Conservation (phyloP, 2,329 filamentous ascomycete species). For the Shiraia sp. region DNA sequence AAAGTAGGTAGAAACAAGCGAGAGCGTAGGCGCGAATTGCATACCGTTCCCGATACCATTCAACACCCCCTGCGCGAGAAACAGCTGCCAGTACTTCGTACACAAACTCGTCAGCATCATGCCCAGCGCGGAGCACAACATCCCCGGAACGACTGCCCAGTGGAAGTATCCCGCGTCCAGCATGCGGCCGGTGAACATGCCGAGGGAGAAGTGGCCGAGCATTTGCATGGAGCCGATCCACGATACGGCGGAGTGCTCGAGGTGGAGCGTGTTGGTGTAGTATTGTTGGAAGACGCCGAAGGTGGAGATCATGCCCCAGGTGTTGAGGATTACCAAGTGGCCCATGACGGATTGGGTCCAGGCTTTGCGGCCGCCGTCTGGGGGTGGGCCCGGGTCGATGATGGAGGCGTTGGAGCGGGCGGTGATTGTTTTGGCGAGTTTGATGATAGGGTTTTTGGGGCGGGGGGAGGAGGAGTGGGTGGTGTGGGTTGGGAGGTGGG, state of each 20-base stretch:
- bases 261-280: slow-evolving; percentile 33
- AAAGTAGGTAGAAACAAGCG: slow-evolving; percentile 59
- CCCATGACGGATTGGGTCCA: slow-evolving; percentile 45
- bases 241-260: slow-evolving; percentile 51
- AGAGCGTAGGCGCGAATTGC: slow-evolving; percentile 39
- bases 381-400: slow-evolving; percentile 42
- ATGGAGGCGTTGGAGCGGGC: slow-evolving; percentile 38
- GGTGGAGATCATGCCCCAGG: slow-evolving; percentile 43
- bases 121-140: slow-evolving; percentile 50
- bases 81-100: slow-evolving; percentile 54
- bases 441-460: slow-evolving; percentile 12
- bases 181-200: slow-evolving; percentile 56
- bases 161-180: slow-evolving; percentile 58
- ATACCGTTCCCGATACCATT: slow-evolving; percentile 40
- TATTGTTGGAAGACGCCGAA: slow-evolving; percentile 45
- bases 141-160: slow-evolving; percentile 48
- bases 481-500: slow-evolving; percentile 16
- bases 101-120: slow-evolving; percentile 59
- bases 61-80: slow-evolving; percentile 42
- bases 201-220: slow-evolving; percentile 55
- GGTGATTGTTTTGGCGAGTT: slow-evolving; percentile 32
- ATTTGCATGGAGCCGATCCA: slow-evolving; percentile 59
- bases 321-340: slow-evolving; percentile 44
- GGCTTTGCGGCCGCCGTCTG: slow-evolving; percentile 42
- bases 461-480: slow-evolving; percentile 12